These are phyloP conservation scores for Mycena vitilis DNA, from an alignment of 768 basidiomycete species.

Conservation along the genomic window DNA sequence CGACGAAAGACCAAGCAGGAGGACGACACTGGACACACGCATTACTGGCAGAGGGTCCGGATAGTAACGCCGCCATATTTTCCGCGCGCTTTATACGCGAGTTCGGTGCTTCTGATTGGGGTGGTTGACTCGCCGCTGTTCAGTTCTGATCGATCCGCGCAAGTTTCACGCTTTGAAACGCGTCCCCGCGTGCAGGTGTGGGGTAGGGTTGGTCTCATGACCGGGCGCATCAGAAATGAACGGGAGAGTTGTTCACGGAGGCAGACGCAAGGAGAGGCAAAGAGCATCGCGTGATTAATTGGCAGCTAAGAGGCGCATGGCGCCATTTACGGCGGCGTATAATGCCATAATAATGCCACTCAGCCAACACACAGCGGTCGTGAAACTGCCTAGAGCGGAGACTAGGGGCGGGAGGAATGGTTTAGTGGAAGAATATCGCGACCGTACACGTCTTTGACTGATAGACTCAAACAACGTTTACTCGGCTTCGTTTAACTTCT, in stretches of 20 bases:
- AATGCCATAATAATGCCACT: not conserved
- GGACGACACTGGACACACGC: constrained; percentile 4
- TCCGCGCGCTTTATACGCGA: constrained; percentile 5
- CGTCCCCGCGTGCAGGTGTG: not conserved
- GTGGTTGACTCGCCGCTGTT: not conserved
- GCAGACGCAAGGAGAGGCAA: too few species aligned
- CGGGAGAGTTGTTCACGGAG: not conserved
- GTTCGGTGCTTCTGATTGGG: not conserved
- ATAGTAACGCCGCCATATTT: not conserved
- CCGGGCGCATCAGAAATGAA: constrained; percentile 1
- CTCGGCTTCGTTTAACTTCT: too few species aligned
- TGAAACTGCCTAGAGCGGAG: not conserved
- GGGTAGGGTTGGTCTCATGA: not conserved
- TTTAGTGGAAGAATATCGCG: too few species aligned
- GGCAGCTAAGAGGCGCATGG: not conserved
- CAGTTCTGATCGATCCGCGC: constrained; percentile 6
- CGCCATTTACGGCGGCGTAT: not conserved
- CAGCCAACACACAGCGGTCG: not conserved
- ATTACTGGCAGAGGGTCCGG: not conserved
- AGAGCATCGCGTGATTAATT: not conserved
- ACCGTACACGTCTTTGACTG: too few species aligned
- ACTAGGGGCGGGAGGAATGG: too few species aligned
- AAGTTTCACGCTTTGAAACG: constrained; percentile 4
- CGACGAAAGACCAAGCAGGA: constrained; percentile 14
- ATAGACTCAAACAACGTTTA: too few species aligned